Evolutionary conservation across 139 green algal species (phyloP), one percentile per base, ranked within the genome.

Genomic region (Dunaliella primolecta): DNA sequence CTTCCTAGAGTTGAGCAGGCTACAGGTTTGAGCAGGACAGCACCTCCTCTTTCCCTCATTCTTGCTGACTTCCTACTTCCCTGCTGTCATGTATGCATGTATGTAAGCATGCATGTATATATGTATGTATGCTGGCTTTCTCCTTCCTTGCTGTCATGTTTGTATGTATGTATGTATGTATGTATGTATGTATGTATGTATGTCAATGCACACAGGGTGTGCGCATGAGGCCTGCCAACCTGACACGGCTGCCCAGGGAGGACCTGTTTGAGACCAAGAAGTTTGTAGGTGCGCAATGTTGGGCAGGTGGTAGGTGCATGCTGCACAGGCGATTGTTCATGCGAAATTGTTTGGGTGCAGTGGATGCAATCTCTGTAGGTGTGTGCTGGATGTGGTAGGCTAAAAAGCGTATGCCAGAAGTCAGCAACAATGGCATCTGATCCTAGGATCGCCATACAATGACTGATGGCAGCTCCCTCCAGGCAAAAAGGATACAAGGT

Each of bases 211-310:
- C 82, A 84, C 29, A 75, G 83, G 25, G 74, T 2, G n/a, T 80
- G 1, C 75, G n/a, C n/a, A 33, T 80, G 75, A 32, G 30, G 7
- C n/a, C 75, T 2, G 36, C 75, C 27, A 33, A 80, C 75, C 7
- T 80, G 29, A 38, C 75, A 32, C 32, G 33, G 75, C 75, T 80
- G 30, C 75, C 75, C 2, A 32, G 75, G 2, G 75, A 80, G 2
- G 33, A 80, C 75, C 27, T 33, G 75, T 80, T 38, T 36, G 75
- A 83, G 3, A 46, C 32, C 23, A 37, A 81, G 31, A 46, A 74
- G 3, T 82, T 82, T 29, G 72, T 86, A 38, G 83, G 75, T 83
- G 76, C 72, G 83, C 32, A 3, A 36, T 34, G 29, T 36, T 29
- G 64, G 29, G 36, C 25, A 15, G 2, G 1, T 70, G n/a, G 36